A percentile compares a stretch with the other conserved stretches of the same genome.
These are phyloP conservation scores for Xylaria sp. DNA, from an alignment of 2,329 filamentous ascomycete genomes.

Conservation along the genomic window DNA sequence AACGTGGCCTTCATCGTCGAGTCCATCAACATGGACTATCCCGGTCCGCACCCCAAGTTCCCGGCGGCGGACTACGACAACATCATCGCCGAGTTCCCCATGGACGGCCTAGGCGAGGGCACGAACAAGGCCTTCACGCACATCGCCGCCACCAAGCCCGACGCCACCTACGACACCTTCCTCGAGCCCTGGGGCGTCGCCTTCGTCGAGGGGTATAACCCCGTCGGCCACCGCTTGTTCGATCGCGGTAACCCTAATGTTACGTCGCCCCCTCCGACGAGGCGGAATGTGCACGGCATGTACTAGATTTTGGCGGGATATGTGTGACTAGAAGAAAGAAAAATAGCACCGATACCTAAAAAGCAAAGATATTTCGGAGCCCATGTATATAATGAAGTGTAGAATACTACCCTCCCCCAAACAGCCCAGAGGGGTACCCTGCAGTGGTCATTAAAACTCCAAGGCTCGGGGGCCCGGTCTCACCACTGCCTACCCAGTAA, in stretches of 20 bases:
- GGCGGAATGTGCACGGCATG: slow-evolving; percentile 23
- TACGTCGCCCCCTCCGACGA: slow-evolving; percentile 19
- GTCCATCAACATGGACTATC: slow-evolving; percentile 44
- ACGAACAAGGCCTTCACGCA: slow-evolving; percentile 44
- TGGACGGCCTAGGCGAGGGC: slow-evolving; percentile 39
- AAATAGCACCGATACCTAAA: background rate
- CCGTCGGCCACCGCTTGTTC: slow-evolving; percentile 36
- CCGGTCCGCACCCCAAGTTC: slow-evolving; percentile 36
- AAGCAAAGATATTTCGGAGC: too few relatives aligned
- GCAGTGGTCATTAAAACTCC: background rate
- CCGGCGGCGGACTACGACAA: slow-evolving; percentile 37
- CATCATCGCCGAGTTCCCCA: slow-evolving; percentile 37
- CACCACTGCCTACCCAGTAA: too few relatives aligned
- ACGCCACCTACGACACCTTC: slow-evolving; percentile 39
- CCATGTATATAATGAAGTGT: background rate
- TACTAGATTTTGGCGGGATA: background rate
- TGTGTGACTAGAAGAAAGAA: background rate
- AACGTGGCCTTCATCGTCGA: slow-evolving; percentile 41
- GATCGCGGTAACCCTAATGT: slow-evolving; percentile 34
- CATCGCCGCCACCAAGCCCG: slow-evolving; percentile 41
- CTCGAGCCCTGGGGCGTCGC: slow-evolving; percentile 36
- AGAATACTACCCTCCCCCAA: background rate
- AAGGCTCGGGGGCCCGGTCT: too few relatives aligned
- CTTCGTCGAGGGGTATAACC: slow-evolving; percentile 33
- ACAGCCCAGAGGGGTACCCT: background rate